Conservation (phyloP, 345 rosid species). For the Odontarrhena argentea region DNA sequence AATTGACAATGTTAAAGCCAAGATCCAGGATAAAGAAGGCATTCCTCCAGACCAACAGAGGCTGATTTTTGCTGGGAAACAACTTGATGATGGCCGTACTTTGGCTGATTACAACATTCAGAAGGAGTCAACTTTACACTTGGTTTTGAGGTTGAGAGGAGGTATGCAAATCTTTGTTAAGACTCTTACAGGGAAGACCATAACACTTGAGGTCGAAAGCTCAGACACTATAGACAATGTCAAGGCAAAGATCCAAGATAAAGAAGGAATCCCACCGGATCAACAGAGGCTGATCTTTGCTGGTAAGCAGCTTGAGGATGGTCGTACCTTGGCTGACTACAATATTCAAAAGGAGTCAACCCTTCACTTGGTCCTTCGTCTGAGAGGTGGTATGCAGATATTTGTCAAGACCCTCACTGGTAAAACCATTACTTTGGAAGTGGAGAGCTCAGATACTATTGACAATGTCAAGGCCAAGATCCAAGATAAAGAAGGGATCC, state of each 20-base stretch:
- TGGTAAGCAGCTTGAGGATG: constrained; percentile 26
- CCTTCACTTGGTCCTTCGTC: neutral
- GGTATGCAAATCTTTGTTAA: constrained; percentile 21
- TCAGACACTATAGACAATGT: constrained; percentile 3
- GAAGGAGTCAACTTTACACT: constrained; percentile 3
- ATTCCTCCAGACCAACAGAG: constrained; percentile 9
- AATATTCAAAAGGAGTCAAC: constrained; percentile 25
- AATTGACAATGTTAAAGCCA: constrained; percentile 12
- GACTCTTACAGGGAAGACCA: neutral
- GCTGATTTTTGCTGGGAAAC: constrained; percentile 21
- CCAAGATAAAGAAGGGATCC: constrained; percentile 11
- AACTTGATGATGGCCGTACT: constrained; percentile 9
- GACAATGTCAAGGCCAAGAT: neutral
- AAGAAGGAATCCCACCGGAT: neutral
- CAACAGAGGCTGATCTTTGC: neutral
- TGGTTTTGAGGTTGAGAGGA: constrained; percentile 3
- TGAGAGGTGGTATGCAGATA: neutral
- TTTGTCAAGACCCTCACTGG: constrained; percentile 4
- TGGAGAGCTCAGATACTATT: neutral
- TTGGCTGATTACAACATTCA: constrained; percentile 24
- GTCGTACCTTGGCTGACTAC: constrained; percentile 22
- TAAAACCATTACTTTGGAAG: neutral
- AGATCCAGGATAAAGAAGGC: constrained; percentile 24
- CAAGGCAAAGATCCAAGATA: constrained; percentile 13
- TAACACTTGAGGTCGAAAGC: neutral